Percentiles rank a stretch among this genome's conserved stretches.
phyloP scores from a whole-genome alignment of 108 stramenopile species.

The Fragilaria crotonensis region DNA sequence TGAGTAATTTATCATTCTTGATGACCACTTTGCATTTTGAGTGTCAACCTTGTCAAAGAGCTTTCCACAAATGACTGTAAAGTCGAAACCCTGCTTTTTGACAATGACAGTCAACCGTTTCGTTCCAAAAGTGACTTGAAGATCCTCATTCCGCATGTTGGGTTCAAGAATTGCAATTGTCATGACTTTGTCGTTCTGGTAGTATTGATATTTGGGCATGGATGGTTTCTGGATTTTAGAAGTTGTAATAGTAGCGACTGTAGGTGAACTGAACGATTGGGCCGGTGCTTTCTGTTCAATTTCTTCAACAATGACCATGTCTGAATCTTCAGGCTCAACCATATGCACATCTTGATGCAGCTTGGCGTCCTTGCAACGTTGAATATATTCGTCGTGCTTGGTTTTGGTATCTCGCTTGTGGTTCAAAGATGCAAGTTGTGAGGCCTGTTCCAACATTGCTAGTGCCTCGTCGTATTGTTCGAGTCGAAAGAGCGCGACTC shows the following conservation, averaged over 20 bases:
- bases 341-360: too few relatives aligned
- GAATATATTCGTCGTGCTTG: too few relatives aligned
- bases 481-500: constrained; percentile 49
- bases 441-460: constrained; percentile 19
- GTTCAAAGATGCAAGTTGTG: constrained; percentile 22
- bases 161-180: constrained; percentile 84
- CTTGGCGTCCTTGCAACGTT: too few relatives aligned
- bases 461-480: constrained; percentile 24
- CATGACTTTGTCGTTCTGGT: constrained; percentile 74
- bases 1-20: constrained; percentile 75
- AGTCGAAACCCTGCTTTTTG: constrained; percentile 37
- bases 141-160: constrained; percentile 40
- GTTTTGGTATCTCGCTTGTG: too few relatives aligned
- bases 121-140: constrained; percentile 54
- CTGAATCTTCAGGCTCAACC: too few relatives aligned
- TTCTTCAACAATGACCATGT: too few relatives aligned
- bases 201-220: constrained; percentile 91
- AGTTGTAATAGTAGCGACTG: too few relatives aligned
- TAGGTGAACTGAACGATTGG: too few relatives aligned
- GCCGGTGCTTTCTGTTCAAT: too few relatives aligned
- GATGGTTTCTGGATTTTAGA: too few relatives aligned
- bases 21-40: constrained; percentile 49
- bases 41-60: constrained; percentile 62
- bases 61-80: constrained; percentile 72
- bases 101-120: constrained; percentile 55